Evolutionary conservation across 2,329 filamentous ascomycete genomes (phyloP).

Genomic region (Colletotrichum lupini): DNA sequence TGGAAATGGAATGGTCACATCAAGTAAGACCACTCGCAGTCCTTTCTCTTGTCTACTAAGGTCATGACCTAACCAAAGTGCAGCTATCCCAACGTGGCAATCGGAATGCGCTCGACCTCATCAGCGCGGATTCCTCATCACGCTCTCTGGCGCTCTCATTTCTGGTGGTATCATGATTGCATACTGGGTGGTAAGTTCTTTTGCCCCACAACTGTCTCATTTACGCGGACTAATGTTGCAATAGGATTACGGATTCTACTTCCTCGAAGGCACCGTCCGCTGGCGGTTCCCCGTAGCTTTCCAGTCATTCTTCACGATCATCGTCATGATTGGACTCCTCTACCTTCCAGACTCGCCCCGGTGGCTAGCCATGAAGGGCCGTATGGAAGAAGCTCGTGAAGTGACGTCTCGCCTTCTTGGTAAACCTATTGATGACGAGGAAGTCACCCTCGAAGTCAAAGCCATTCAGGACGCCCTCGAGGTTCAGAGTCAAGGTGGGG

Average conservation of each 20-base stretch:
- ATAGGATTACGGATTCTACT: constrained; percentile 43
- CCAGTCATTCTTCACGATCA: constrained; percentile 43
- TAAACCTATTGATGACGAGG: constrained; percentile 39
- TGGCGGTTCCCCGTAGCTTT: constrained; percentile 48
- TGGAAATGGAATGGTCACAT: constrained; percentile 44
- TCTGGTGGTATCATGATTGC: constrained; percentile 45
- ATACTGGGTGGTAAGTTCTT: constrained; percentile 41
- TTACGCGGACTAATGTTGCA: neutral
- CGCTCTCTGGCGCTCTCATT: constrained; percentile 42
- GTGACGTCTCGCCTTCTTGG: constrained; percentile 42
- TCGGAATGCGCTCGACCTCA: constrained; percentile 43
- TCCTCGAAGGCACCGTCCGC: constrained; percentile 43
- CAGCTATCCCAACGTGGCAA: constrained; percentile 43
- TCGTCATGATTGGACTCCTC: constrained; percentile 48
- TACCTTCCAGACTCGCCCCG: constrained; percentile 48
- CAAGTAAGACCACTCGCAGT: constrained; percentile 29
- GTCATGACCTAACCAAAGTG: neutral
- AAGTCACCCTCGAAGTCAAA: constrained; percentile 38
- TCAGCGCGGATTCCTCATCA: constrained; percentile 42
- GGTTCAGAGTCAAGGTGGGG: constrained; percentile 40
- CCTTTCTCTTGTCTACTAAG: no score
- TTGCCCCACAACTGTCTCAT: neutral
- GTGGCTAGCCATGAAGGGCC: constrained; percentile 50
- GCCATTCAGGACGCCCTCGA: constrained; percentile 41
- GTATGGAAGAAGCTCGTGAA: constrained; percentile 40